Base-by-base conservation (phyloP, 2,329 filamentous ascomycete genomes). In the Colletotrichum phormii region DNA sequence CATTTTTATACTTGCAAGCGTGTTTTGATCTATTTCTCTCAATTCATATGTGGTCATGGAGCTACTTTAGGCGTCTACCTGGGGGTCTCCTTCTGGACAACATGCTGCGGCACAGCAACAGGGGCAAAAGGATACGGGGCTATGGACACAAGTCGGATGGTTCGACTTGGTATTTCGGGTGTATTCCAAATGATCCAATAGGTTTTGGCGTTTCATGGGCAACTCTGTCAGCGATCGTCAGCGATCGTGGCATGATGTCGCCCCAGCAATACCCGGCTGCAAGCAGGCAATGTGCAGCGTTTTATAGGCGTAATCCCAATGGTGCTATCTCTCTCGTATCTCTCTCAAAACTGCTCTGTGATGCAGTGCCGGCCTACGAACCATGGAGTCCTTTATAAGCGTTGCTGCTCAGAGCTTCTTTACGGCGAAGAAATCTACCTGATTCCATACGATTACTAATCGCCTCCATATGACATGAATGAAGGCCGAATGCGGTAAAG, bases 221-320 rank as follows among this genome's bases (percentile, higher is more conserved):
- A n/a, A 49, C 9, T 49, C 7, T 8, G 18, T 6, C 42, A 49
- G 42, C 42, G 42, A 49, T 49, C 15, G 18, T 6, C 42, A 49
- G 42, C 42, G 42, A 49, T 49, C 42, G 42, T 4, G 31, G 54
- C 59, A 60, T 55, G 57, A 37, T 22, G 18, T 49, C 37, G 13
- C 13, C 64, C 58, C 13, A 35, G 22, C 53, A 70, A 69, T 64
- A 72, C 70, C 70, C 64, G 46, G 65, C 59, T 29, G 29, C 59
- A 2, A 42, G 26, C 42, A 12, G n/a, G 59, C 51, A 59, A 13
- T 53, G 18, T n/a, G 42, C 42, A 49, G 18, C 42, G 42, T 49
- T 49, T 9, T 49, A 22, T 49, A 49, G 42, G 42, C 42, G 42
- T n/a, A 49, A n/a, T 49, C 18, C 18, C 18, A 22, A 22, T 49